phyloP scores from a whole-genome alignment of 2,329 filamentous ascomycete species.

The Phialocephala subalpina region DNA sequence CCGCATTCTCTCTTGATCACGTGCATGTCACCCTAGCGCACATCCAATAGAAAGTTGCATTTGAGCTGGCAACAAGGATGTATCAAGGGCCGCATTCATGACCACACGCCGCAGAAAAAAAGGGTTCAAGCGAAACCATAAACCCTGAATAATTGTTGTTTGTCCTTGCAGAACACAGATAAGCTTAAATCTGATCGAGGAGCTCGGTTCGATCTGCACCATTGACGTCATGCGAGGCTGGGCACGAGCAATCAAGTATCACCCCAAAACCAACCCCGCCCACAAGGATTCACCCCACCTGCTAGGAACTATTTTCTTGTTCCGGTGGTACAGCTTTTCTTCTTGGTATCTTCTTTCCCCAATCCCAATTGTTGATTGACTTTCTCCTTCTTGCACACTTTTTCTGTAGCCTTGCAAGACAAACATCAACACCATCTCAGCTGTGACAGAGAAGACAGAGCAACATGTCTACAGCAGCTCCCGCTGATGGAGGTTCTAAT shows the following conservation, averaged over 20 bases:
- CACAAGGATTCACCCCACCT: neutral
- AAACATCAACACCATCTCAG: neutral
- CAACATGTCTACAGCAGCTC: slow-evolving; percentile 38
- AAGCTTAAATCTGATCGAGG: neutral
- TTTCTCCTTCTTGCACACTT: neutral
- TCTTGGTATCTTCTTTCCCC: neutral
- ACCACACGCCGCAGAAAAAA: neutral
- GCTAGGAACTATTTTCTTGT: slow-evolving; percentile 1
- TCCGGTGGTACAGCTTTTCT: neutral
- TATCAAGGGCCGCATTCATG: neutral
- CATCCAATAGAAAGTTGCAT: no score
- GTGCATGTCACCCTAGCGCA: no score
- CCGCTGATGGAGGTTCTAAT: slow-evolving; percentile 40
- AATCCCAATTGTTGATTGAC: neutral
- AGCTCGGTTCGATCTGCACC: neutral
- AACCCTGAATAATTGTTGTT: neutral
- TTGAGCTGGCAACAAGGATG: no score
- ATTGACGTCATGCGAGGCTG: neutral
- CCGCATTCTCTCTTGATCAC: no score
- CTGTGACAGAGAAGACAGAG: neutral
- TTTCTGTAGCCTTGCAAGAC: neutral
- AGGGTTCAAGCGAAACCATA: neutral
- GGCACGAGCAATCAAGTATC: neutral
- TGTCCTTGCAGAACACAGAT: slow-evolving; percentile 1
- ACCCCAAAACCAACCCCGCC: slow-evolving; percentile 1